Evolutionary conservation across 208 protist genomes (phyloP), one percentile per base, ranked within the genome.

Genomic region (Leishmania major): DNA sequence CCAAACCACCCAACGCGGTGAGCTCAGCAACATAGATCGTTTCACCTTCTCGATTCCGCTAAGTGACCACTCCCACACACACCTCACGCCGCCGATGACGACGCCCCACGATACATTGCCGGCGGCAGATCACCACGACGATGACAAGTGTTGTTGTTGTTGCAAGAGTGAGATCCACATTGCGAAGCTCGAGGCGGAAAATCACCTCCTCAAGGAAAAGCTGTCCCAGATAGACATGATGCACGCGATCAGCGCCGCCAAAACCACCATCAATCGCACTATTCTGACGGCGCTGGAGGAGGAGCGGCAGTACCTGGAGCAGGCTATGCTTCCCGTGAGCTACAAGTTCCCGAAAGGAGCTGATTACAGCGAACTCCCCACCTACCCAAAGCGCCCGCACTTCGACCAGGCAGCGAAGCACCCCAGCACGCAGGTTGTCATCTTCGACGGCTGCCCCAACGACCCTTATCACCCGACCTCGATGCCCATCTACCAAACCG

Each of bases 401-500:
- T 97, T 97, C 78, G 84, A 95, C 78, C 85, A 89, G 77, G 88
- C 92, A 53, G 87, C 88, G 47, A 82, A 78, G 47, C 88, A 95
- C 77, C 90, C 90, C 60, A 87, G 83, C 81, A 96, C 94, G 45
- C 86, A 95, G 77, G 83, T 97, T 6, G 92, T 97, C 31, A 91
- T 92, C 83, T 97, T 96, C 82, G 94, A 97, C 71, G 94, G 94
- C 79, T 95, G 92, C 81, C 91, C 94, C 51, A 96, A 97, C 79
- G 96, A 98, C 85, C 92, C 93, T 4, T 97, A 98, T 87, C 93
- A 97, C 85, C 92, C 96, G 15, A 92, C 91, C 73, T 94, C 92
- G 64, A 91, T 93, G 78, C 96, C 96, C 47, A 95, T 98, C 49
- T 98, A 98, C 81, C 96, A 98, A 73, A 98, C 94, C 2, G 88